Conservation (phyloP, 176 grass and related monocot genomes). For the Aegilops umbellulata region DNA sequence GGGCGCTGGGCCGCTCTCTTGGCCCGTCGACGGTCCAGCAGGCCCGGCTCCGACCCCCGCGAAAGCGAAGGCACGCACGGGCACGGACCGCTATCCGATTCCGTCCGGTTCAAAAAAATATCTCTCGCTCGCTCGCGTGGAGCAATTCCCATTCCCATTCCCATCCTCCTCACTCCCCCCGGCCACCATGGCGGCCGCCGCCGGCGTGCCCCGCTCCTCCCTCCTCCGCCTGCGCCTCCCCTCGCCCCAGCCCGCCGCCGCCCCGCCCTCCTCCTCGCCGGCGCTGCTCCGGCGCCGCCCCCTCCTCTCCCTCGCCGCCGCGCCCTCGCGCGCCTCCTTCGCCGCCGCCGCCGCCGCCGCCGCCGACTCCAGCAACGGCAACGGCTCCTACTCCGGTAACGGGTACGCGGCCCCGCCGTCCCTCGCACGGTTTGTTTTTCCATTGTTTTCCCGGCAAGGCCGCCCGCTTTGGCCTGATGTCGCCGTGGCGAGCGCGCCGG, state of each 20-base stretch:
- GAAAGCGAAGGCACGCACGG: not conserved
- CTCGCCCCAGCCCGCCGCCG: not conserved
- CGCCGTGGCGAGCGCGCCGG: not conserved
- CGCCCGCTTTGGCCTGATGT: not conserved
- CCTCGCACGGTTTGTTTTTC: not conserved
- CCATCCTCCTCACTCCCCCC: not conserved
- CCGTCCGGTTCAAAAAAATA: conserved; percentile 7
- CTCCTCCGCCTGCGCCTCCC: not conserved
- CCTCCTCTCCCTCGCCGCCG: conserved; percentile 6
- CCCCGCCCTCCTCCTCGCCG: not conserved
- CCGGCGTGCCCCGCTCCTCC: not conserved
- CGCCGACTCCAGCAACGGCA: not conserved
- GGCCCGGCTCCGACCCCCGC: not conserved
- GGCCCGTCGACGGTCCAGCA: not conserved
- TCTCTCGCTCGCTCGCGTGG: conserved; percentile 9
- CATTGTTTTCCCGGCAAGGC: not conserved
- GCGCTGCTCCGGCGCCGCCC: not conserved
- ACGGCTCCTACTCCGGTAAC: conserved; percentile 25
- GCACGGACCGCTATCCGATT: not conserved
- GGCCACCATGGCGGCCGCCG: conserved; percentile 30
- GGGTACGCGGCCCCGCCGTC: not conserved
- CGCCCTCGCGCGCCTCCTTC: not conserved
- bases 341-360: not conserved
- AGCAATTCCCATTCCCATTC: not conserved
- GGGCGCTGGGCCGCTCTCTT: not conserved